Conservation (phyloP, 139 green algal genomes). For the Chlorella sp. region DNA sequence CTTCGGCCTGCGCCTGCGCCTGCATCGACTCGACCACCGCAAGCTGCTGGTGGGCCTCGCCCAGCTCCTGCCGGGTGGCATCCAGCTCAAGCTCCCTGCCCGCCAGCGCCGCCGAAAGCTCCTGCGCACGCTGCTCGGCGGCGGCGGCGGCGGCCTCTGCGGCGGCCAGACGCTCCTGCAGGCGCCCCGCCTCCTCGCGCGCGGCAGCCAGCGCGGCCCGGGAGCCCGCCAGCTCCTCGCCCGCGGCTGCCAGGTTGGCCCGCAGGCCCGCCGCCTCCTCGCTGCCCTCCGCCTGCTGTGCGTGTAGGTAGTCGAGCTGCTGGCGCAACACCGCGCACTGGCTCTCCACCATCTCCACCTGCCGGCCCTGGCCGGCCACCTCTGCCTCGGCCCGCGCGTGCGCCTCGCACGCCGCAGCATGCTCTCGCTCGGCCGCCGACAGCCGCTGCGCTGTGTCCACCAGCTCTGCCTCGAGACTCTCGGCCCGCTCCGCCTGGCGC, state of each 20-base stretch:
- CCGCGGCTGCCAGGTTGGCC: neutral
- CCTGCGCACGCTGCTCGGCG: neutral
- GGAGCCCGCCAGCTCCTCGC: neutral
- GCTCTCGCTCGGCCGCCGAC: no score
- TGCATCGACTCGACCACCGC: neutral
- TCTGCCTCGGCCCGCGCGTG: neutral
- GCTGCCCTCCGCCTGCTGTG: constrained; percentile 1
- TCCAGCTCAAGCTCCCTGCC: neutral
- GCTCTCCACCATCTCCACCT: constrained; percentile 16
- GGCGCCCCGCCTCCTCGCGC: neutral
- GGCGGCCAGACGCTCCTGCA: neutral
- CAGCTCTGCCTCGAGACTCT: constrained; percentile 29
- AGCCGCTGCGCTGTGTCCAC: neutral
- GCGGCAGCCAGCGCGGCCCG: neutral
- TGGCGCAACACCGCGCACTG: constrained; percentile 23
- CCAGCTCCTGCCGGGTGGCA: neutral
- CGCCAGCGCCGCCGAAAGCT: neutral
- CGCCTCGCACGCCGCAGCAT: no score
- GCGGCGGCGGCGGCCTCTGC: neutral
- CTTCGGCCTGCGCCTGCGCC: constrained; percentile 5
- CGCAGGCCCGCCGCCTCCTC: neutral
- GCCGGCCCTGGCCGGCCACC: neutral
- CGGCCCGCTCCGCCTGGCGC: neutral
- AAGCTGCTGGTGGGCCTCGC: neutral
- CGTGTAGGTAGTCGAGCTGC: constrained; percentile 25